Evolutionary conservation across 208 protist genomes (phyloP), one percentile per base, ranked within the genome.

Genomic region (Leishmania mexicana): DNA sequence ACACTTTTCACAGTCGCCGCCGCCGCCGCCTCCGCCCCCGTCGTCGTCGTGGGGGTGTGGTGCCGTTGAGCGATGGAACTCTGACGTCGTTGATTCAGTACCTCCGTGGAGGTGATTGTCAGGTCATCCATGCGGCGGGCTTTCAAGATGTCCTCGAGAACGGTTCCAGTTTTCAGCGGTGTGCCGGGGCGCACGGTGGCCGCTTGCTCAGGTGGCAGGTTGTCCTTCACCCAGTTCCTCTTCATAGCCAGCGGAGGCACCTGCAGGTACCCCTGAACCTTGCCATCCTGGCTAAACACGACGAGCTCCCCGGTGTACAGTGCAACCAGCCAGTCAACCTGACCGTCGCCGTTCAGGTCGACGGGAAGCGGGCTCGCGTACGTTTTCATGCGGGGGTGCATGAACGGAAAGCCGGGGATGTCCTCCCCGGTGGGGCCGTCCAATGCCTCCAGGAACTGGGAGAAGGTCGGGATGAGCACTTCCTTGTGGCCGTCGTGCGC

Each of bases 271-370:
- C 88, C 90, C 51, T 86, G 84, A 62, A 88, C 79, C 70, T 88
- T 83, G 51, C 96, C 96, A 21, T 93, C 81, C 45, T 88, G 83
- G 10, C 78, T 53, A 51, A 99, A 92, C 19, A 98, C 85, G 49
- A 99, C 76, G 6, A 99, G 87, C 79, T 98, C 96, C 7, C 93
- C 97, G 31, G 87, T 96, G 75, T 93, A 94, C 65, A 96, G 95
- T 21, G 93, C 81, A 1, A 98, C 84, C 49, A 99, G 87, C 83
- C 97, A 93, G 54, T 98, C 95, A 38, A 89, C 94, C 45, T 85
- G 84, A 5, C 92, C 94, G 80, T 99, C 95, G 10, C 87, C 88
- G 64, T 97, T 88, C 31, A 98, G 86, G 81, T 98, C 95, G 24
- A 96, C 89, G 2, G 95, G 85, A 15, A 98, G 83, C 19, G 96